These are phyloP conservation scores for Asclepias syriaca DNA, from an alignment of 257 asterid genomes.

Conservation along the genomic window DNA sequence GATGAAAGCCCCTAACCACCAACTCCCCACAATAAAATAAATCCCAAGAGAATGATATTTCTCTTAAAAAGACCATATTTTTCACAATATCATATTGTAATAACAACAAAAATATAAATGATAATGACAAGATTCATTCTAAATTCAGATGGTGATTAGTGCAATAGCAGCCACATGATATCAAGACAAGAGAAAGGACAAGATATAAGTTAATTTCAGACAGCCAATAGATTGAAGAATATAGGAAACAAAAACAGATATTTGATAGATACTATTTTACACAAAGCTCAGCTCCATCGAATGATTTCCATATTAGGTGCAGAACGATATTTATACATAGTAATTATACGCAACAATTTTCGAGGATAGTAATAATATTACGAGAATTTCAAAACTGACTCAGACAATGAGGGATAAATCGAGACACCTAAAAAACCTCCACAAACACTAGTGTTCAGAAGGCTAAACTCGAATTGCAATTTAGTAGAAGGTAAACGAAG, in stretches of 20 bases:
- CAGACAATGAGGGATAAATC: too few species aligned
- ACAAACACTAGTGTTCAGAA: not conserved
- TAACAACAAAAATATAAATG: not conserved
- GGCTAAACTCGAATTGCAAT: not conserved
- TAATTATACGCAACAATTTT: too few species aligned
- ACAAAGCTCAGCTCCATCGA: not conserved
- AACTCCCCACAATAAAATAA: not conserved
- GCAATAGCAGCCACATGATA: not conserved
- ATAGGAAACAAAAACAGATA: not conserved
- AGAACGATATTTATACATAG: too few species aligned
- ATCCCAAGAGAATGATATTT: not conserved
- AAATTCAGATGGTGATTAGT: not conserved
- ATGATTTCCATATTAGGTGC: too few species aligned
- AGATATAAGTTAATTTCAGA: not conserved
- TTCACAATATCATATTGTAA: too few species aligned
- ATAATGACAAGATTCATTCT: not conserved
- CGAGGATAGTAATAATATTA: too few species aligned
- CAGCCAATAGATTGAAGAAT: not conserved
- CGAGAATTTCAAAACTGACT: too few species aligned
- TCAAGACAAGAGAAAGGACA: not conserved
- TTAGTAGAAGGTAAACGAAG: not conserved
- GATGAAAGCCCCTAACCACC: not conserved
- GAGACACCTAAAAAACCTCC: too few species aligned
- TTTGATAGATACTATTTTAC: not conserved
- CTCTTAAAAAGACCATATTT: too few species aligned